Evolutionary conservation across 2,329 filamentous ascomycete species (phyloP), one percentile per base, ranked within the genome.

Genomic region (Cladosporium sp.): DNA sequence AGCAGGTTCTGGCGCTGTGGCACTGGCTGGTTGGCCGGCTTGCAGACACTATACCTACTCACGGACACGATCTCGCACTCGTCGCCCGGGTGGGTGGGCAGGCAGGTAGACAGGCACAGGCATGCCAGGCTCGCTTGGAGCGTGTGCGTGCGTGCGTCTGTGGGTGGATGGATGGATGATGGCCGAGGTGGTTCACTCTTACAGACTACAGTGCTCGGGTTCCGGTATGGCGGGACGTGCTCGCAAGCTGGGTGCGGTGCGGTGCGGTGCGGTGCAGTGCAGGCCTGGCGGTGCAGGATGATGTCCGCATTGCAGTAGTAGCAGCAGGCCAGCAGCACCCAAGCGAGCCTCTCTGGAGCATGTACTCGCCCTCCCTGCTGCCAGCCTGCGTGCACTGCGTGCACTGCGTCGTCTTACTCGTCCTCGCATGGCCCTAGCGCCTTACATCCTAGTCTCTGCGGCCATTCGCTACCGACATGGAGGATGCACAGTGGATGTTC

Each of bases 381-480:
- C 41, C 41, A 47, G 41, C 41, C 41, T 47, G 41, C 41, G 41
- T 47, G 41, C 41, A 21, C 41, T 44, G 41, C 41, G 41, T 21
- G 24, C 34, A 44, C 15, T 7, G 54, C 44, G 59, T 38, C 59
- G 59, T 54, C 60, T 63, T 30, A 63, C 49, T 51, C 58, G 32
- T 55, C 18, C 52, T 34, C 49, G 21, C 47, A 26, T 60, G 34
- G 47, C 49, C 32, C 30, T 41, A 30, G 55, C 55, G 32, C 55
- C 55, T 58, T 28, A 58, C 55, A 58, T 51, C 47, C 60, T 55
- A 32, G 47, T 8, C 21, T 26, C 34, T n/a, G 6, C 60, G 21
- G 60, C 49, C 32, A 63, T 55, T 63, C 60, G 60, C 49, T 63
- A 63, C 60, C 60, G 60, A 55, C 47, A 61, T 44, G 41, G 10